These are phyloP conservation scores for Helotiales sp. DNA, from an alignment of 2,329 filamentous ascomycete species.

Conservation along the genomic window DNA sequence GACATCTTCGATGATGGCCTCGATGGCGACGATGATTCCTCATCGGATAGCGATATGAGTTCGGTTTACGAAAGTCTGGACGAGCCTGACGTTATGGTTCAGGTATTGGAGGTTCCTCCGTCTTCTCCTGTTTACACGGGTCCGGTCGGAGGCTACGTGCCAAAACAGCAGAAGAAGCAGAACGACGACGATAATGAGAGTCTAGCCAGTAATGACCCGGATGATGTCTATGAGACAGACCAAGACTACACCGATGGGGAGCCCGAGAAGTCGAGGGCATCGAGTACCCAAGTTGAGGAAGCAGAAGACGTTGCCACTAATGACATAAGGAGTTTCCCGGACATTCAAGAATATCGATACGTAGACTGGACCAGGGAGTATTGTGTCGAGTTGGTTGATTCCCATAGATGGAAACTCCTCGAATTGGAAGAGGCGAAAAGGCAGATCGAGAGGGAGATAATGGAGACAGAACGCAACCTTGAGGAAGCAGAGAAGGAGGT, in stretches of 20 bases:
- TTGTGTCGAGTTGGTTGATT: not conserved
- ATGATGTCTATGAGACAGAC: not conserved
- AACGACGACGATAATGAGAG: not conserved
- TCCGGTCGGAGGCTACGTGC: no score
- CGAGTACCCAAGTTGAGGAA: not conserved
- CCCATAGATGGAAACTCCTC: not conserved
- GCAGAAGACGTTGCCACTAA: not conserved
- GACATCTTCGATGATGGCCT: constrained; percentile 35
- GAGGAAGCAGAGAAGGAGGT: not conserved
- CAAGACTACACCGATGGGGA: not conserved
- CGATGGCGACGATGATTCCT: constrained; percentile 30
- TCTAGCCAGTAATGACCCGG: not conserved
- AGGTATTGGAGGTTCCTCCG: not conserved
- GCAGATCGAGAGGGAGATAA: not conserved
- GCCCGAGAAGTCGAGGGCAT: not conserved
- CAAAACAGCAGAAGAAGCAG: not conserved
- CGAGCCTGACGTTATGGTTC: not conserved
- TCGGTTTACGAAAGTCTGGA: not conserved
- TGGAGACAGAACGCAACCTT: not conserved
- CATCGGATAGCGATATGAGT: not conserved
- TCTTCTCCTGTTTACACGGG: not conserved
- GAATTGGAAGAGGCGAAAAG: not conserved
- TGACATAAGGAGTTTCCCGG: not conserved
- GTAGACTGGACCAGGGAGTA: not conserved
- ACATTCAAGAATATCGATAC: not conserved